Percentiles rank a stretch among this genome's conserved stretches.
These are phyloP conservation scores for Diplodia corticola DNA, from an alignment of 2,329 filamentous ascomycete species.

Conservation along the genomic window DNA sequence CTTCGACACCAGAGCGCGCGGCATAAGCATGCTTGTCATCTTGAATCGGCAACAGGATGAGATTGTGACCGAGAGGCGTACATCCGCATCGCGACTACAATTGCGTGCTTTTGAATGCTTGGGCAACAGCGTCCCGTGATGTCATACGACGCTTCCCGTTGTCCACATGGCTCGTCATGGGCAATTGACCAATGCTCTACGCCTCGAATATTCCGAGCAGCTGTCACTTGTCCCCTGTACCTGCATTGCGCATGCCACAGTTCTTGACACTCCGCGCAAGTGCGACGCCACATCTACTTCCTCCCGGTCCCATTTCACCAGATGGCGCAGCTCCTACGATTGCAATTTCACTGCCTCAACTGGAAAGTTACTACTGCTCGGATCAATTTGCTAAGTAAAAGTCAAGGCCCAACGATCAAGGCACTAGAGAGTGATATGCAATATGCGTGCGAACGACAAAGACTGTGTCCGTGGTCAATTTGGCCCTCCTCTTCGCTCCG, in stretches of 20 bases:
- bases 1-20: background rate
- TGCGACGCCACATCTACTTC: background rate
- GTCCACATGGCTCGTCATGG: background rate
- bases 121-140: background rate
- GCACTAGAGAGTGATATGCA: background rate
- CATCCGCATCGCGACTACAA: background rate
- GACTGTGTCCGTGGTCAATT: constrained; percentile 6
- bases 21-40: background rate
- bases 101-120: background rate
- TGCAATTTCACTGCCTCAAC: background rate
- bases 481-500: background rate
- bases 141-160: background rate
- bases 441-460: background rate
- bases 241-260: background rate
- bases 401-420: background rate
- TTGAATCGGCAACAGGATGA: background rate
- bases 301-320: background rate
- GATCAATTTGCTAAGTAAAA: constrained; percentile 14
- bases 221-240: background rate
- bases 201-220: background rate
- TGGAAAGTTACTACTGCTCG: background rate
- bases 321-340: too few species aligned
- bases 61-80: background rate
- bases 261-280: background rate
- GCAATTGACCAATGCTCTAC: too few species aligned